These are phyloP conservation scores for Geranium rotundifolium DNA, from an alignment of 345 rosid genomes.

Conservation along the genomic window DNA sequence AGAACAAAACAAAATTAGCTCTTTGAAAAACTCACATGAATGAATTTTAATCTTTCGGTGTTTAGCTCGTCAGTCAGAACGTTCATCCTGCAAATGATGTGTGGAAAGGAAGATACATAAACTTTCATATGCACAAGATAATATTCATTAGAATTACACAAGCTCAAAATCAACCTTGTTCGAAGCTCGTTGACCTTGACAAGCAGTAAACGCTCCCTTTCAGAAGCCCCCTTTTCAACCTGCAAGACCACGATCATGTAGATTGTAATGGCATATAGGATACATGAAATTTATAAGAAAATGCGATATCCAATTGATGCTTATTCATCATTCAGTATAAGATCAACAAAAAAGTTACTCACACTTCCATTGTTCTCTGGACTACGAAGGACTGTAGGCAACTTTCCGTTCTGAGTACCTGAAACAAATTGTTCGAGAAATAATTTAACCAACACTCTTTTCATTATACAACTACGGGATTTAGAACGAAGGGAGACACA, in stretches of 20 bases:
- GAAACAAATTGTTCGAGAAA: slow-evolving; percentile 14
- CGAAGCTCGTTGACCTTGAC: slow-evolving; percentile 61
- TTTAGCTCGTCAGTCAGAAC: slow-evolving; percentile 61
- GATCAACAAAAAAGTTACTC: slow-evolving; percentile 15
- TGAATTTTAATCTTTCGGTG: slow-evolving; percentile 52
- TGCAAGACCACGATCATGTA: slow-evolving; percentile 16
- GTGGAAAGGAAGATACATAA: not conserved
- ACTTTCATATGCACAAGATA: not conserved
- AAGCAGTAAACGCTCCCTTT: slow-evolving; percentile 63
- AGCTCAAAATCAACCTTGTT: slow-evolving; percentile 38
- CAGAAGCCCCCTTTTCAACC: slow-evolving; percentile 50
- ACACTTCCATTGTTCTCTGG: slow-evolving; percentile 72
- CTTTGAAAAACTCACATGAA: slow-evolving; percentile 41
- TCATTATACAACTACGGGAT: slow-evolving; percentile 1
- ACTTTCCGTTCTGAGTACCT: slow-evolving; percentile 75
- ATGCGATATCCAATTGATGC: not conserved
- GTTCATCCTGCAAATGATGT: slow-evolving; percentile 45
- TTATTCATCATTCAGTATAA: not conserved
- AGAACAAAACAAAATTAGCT: not conserved
- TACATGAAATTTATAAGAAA: not conserved
- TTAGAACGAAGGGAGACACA: slow-evolving; percentile 4
- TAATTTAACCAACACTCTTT: not conserved
- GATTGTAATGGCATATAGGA: no score
- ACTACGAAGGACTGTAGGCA: slow-evolving; percentile 58
- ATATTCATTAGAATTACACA: not conserved